Evolutionary conservation across 2,329 filamentous ascomycete genomes (phyloP).

Genomic region (Lasiodiplodia gonubiensis): DNA sequence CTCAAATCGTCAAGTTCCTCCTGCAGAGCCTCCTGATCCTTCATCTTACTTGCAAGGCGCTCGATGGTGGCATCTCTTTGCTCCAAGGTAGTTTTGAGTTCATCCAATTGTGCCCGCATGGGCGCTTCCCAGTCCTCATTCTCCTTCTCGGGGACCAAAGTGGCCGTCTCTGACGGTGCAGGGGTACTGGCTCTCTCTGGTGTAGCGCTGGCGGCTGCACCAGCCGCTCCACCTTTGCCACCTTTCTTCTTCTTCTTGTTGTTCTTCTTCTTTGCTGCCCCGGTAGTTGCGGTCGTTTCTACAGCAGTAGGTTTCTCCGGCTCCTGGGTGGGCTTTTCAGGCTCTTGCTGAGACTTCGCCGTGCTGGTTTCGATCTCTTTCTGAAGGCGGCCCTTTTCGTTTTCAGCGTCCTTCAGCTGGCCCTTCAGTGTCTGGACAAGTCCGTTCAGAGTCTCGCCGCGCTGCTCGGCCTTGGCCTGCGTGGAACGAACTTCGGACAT

Average conservation of each 20-base stretch:
- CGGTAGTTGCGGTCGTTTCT: slow-evolving; percentile 49
- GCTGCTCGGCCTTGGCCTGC: slow-evolving; percentile 56
- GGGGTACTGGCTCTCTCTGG: slow-evolving; percentile 41
- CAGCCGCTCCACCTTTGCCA: slow-evolving; percentile 50
- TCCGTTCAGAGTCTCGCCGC: slow-evolving; percentile 59
- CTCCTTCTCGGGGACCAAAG: slow-evolving; percentile 37
- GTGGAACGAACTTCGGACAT: slow-evolving; percentile 39
- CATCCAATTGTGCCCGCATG: slow-evolving; percentile 34
- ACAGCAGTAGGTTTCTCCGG: slow-evolving; percentile 78
- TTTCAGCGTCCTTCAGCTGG: slow-evolving; percentile 61
- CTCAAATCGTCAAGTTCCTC: slow-evolving; percentile 87
- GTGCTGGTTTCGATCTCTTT: slow-evolving; percentile 26
- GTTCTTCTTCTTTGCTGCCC: slow-evolving; percentile 75
- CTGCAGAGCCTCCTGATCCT: slow-evolving; percentile 75
- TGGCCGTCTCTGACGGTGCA: slow-evolving; percentile 22
- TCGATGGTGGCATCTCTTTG: slow-evolving; percentile 75
- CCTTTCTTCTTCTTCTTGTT: slow-evolving; percentile 83
- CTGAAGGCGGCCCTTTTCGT: slow-evolving; percentile 46
- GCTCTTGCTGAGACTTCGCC: slow-evolving; percentile 30
- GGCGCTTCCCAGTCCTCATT: slow-evolving; percentile 17
- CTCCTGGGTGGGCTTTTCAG: slow-evolving; percentile 36
- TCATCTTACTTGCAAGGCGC: slow-evolving; percentile 70
- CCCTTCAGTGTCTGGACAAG: slow-evolving; percentile 60
- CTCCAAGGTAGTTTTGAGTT: slow-evolving; percentile 41
- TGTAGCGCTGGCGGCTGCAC: slow-evolving; percentile 25